These are phyloP conservation scores for Pistacia atlantica DNA, from an alignment of 345 rosid species.

Conservation along the genomic window DNA sequence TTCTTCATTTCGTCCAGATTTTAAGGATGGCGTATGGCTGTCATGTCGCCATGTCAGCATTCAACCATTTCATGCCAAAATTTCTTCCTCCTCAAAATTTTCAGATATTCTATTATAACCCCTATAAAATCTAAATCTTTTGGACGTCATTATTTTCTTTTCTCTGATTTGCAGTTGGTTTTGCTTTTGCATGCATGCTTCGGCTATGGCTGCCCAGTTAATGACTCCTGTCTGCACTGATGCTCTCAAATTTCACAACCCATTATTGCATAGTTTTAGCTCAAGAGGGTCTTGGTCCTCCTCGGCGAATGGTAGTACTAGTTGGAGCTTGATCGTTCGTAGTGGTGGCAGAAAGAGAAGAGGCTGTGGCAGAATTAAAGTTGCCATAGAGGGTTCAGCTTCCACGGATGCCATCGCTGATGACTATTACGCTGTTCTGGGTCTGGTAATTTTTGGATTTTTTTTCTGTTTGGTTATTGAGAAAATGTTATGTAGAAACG, in stretches of 20 bases:
- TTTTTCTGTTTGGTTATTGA: background rate
- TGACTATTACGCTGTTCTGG: slow-evolving; percentile 87
- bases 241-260: slow-evolving; percentile 57
- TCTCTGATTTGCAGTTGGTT: background rate
- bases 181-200: background rate
- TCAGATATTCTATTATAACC: slow-evolving; percentile 8
- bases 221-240: slow-evolving; percentile 78
- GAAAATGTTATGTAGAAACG: slow-evolving; percentile 1
- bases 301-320: slow-evolving; percentile 27
- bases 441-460: slow-evolving; percentile 54
- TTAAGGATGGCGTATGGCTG: slow-evolving; percentile 43
- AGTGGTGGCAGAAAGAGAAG: slow-evolving; percentile 33
- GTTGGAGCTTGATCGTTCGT: slow-evolving; percentile 33
- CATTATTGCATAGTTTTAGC: slow-evolving; percentile 27
- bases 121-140: slow-evolving; percentile 7
- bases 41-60: slow-evolving; percentile 63
- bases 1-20: slow-evolving; percentile 28
- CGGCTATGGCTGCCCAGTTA: slow-evolving; percentile 80
- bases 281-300: slow-evolving; percentile 42
- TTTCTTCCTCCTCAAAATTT: slow-evolving; percentile 42
- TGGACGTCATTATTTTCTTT: background rate
- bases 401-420: slow-evolving; percentile 55
- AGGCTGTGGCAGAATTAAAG: slow-evolving; percentile 44
- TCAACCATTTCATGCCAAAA: slow-evolving; percentile 43
- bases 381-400: slow-evolving; percentile 53